These are phyloP conservation scores for Arachis monticola DNA, from an alignment of 331 rosid species.

Conservation along the genomic window DNA sequence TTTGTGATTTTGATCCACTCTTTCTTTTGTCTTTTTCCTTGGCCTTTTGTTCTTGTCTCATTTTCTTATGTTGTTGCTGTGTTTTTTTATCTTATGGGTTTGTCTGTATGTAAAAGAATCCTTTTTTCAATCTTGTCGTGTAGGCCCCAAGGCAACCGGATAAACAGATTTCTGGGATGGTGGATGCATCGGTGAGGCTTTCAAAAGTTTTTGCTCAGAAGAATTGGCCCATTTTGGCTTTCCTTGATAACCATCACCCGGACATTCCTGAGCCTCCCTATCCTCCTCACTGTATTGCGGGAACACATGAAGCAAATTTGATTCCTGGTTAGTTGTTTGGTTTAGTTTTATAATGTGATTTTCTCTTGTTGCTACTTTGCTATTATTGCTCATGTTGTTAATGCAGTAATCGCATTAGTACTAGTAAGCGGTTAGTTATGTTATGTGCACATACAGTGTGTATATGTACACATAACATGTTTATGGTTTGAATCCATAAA, in stretches of 20 bases:
- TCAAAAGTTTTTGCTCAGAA: conserved; percentile 67
- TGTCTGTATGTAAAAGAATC: not conserved
- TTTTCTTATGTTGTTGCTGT: not conserved
- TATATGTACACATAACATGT: not conserved
- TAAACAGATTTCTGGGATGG: conserved; percentile 67
- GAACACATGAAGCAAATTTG: conserved; percentile 72
- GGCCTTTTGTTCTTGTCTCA: not conserved
- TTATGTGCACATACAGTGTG: no score
- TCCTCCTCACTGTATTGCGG: conserved; percentile 86
- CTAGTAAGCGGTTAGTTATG: not conserved
- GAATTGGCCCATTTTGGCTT: conserved; percentile 86
- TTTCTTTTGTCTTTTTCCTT: conserved; percentile 36
- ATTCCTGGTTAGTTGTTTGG: conserved; percentile 66
- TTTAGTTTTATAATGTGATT: not conserved
- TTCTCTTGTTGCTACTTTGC: not conserved
- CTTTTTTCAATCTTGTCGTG: not conserved
- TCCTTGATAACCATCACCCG: conserved; percentile 77
- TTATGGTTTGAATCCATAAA: conserved; percentile 1
- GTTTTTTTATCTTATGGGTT: not conserved
- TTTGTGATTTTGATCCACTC: not conserved
- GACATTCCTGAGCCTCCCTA: conserved; percentile 83
- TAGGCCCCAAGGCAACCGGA: conserved; percentile 79
- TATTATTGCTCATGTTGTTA: not conserved
- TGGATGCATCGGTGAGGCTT: conserved; percentile 61
- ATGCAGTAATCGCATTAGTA: not conserved